phyloP scores from a whole-genome alignment of 495 filamentous ascomycete species.

The Daldinia loculata region DNA sequence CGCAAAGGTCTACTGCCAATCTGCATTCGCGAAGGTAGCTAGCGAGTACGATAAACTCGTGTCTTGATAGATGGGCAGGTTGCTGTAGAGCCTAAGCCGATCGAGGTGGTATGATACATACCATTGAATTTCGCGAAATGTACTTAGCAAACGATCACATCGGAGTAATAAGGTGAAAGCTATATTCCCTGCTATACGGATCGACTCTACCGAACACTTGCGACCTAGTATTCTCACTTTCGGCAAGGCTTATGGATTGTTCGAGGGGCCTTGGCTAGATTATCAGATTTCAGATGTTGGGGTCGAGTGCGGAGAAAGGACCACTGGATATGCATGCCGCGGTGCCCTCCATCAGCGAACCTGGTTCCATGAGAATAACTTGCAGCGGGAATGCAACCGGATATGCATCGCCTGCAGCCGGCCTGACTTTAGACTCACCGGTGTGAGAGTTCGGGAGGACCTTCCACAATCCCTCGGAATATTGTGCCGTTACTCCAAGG shows the following conservation, averaged over 20 bases:
- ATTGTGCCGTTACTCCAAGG: constrained; percentile 32
- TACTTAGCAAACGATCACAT: constrained; percentile 8
- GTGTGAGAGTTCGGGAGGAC: constrained; percentile 27
- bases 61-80: neutral
- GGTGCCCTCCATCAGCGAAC: constrained; percentile 12
- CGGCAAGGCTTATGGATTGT: constrained; percentile 33
- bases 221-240: constrained; percentile 7
- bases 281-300: constrained; percentile 19
- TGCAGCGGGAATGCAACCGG: constrained; percentile 44
- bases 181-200: constrained; percentile 7
- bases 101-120: neutral
- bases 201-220: constrained; percentile 17
- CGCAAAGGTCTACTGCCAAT: constrained; percentile 16
- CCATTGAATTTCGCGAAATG: constrained; percentile 15
- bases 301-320: constrained; percentile 36
- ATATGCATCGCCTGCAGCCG: constrained; percentile 40
- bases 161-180: constrained; percentile 6
- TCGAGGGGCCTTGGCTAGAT: constrained; percentile 37
- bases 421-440: constrained; percentile 27
- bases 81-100: neutral
- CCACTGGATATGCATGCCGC: constrained; percentile 8
- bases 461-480: constrained; percentile 32
- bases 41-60: constrained; percentile 1
- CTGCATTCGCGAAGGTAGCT: neutral
- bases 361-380: constrained; percentile 36